These are phyloP conservation scores for Solanum clarkiae DNA, from an alignment of 257 asterid species.

Conservation along the genomic window DNA sequence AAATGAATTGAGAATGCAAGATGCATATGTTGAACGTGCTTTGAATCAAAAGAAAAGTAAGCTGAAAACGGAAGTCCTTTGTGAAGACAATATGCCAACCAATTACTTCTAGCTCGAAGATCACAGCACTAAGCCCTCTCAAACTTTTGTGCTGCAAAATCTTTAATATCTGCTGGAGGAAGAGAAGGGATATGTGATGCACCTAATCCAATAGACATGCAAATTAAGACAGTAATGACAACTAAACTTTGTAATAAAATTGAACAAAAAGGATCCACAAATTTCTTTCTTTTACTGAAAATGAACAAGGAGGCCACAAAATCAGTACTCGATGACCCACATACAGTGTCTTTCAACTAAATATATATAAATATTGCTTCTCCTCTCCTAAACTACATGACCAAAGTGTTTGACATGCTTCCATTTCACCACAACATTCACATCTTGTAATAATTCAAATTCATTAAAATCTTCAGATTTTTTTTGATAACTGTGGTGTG, in stretches of 20 bases:
- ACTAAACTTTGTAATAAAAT: not conserved
- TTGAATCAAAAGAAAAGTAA: constrained; percentile 70
- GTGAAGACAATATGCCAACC: constrained; percentile 96
- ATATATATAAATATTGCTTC: not conserved
- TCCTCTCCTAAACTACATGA: not conserved
- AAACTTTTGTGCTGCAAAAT: too few species aligned
- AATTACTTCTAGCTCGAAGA: constrained; percentile 85
- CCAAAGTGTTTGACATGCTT: not conserved
- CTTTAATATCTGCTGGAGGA: not conserved
- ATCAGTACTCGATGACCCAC: too few species aligned
- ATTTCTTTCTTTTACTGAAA: not conserved
- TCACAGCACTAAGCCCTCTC: constrained; percentile 67
- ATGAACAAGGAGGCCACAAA: too few species aligned
- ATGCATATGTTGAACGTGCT: constrained; percentile 16
- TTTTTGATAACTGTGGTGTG: too few species aligned
- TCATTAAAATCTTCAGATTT: too few species aligned
- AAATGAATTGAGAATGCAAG: not conserved
- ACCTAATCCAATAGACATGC: not conserved
- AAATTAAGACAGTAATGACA: not conserved
- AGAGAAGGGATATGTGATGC: not conserved
- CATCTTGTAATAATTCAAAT: not conserved
- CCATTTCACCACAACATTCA: not conserved
- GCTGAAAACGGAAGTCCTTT: constrained; percentile 97
- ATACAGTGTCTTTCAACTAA: not conserved
- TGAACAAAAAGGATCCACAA: not conserved